phyloP scores from a whole-genome alignment of 192 early-diverging fungal species.

The Coemansia sp. region DNA sequence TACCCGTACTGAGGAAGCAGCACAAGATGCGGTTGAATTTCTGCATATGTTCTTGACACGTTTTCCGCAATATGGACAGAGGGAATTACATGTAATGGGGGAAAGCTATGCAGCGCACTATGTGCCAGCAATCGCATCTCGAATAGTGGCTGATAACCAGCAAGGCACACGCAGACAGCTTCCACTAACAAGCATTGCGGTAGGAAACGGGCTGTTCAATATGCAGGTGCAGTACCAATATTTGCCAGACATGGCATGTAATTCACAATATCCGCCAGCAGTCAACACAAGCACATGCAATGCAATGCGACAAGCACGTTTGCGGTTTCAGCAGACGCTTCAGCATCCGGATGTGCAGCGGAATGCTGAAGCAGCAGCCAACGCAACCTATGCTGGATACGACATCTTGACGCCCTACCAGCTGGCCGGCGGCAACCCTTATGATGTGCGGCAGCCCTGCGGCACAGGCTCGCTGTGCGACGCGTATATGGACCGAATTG shows the following conservation, averaged over 20 bases:
- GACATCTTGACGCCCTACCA: conserved; percentile 72
- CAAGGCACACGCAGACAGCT: conserved; percentile 25
- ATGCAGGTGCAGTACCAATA: conserved; percentile 79
- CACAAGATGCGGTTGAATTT: conserved; percentile 77
- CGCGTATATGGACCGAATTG: conserved; percentile 68
- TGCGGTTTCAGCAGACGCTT: conserved; percentile 8
- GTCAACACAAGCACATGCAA: conserved; percentile 63
- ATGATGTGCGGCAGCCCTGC: conserved; percentile 86
- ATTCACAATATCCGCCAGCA: conserved; percentile 66
- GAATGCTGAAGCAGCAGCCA: conserved; percentile 9
- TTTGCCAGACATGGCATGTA: conserved; percentile 69
- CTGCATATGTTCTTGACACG: conserved; percentile 78
- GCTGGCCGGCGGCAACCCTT: conserved; percentile 80
- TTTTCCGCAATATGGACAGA: conserved; percentile 70
- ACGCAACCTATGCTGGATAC: conserved; percentile 70
- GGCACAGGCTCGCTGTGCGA: conserved; percentile 78
- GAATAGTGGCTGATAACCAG: conserved; percentile 67
- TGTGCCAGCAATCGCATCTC: conserved; percentile 79
- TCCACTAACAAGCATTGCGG: conserved; percentile 67
- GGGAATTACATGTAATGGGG: conserved; percentile 82
- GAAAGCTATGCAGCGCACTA: conserved; percentile 89
- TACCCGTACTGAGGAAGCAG: conserved; percentile 65
- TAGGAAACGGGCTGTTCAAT: conserved; percentile 90
- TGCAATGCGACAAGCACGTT: conserved; percentile 55
- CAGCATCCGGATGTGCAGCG: neutral